Base-by-base conservation (phyloP, 2,329 filamentous ascomycete species). In the Fusarium sororula region DNA sequence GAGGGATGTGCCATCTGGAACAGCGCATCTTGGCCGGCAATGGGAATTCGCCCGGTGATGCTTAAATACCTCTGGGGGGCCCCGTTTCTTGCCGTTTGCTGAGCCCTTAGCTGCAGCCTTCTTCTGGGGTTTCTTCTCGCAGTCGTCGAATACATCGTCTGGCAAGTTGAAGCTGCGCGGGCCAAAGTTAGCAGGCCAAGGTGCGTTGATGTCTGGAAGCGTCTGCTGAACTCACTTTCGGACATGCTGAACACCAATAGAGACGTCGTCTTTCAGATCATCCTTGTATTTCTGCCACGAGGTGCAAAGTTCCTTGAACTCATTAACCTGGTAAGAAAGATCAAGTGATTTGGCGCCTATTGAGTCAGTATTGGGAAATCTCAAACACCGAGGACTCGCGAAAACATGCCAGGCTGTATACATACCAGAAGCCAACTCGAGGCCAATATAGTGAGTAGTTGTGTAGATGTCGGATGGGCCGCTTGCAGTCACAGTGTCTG, bases 381-480 rank as follows among this genome's bases (percentile, higher is more conserved):
- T 41, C 35, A 55, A 30, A 39, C 3, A 44, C n/a, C 10, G 15
- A 13, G 35, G 15, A 50, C 18, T 26, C 22, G 10, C 41, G 8
- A 11, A n/a, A 53, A 48, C 7, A 28, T 26, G 18, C 12, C 42
- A n/a, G 39, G 38, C 32, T 30, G 47, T 32, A 44, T 54, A 85
- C 89, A 81, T 87, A 94, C 94, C 92, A 85, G 92, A 89, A 42
- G 88, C 87, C 63, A 98, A 84, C 77, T 96, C 93, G 54, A 98
- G 87, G 41, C 96, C 96, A 79, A 99, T 94, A 80, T 98, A 99
- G 82, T 95, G 96, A 3, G 95, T 98, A 30, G 94, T 95, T 0
- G 96, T 98, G 81, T 94, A 97, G 35, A 98, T 85, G 63, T 87
- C 85, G 48, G 77, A 80, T 22, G 71, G 66, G 32, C 71, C 58